Evolutionary conservation across 179 eudicot genomes (phyloP), one percentile per base, ranked within the genome.

Genomic region (Corrigiola litoralis): DNA sequence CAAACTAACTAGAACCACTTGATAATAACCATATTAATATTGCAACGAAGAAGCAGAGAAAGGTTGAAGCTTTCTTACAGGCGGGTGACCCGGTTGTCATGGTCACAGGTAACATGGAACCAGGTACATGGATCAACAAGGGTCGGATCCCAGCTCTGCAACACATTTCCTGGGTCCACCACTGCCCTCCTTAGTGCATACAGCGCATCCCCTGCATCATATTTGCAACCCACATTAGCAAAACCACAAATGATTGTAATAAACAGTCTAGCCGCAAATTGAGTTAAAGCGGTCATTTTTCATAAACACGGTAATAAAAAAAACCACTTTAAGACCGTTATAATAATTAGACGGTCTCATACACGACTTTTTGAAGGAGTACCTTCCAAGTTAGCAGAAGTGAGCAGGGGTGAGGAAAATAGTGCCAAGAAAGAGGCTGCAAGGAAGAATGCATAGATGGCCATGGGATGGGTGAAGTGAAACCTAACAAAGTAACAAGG

Each of bases 131-230:
- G 96, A 74, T 89, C 84, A 32, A 87, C 96, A 61, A 87, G 77
- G n/a, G 96, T 89, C 4, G 96, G 94, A 81, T 89, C 96, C 96
- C 96, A 89, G 33, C 94, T 85, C 69, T 85, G 91, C 49, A 87
- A 32, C 2, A 89, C 87, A 67, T 85, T 83, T 44, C 63, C 75
- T 5, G 89, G 91, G 74, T 85, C 95, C 25, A 63, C 60, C 61
- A 87, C 87, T 13, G 75, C 72, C 27, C 81, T 87, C 68, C 91
- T 87, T 54, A 87, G 57, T 10, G 95, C 91, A 81, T 77, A 81
- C 9, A 90, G 79, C 37, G 95, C 96, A 82, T 87, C 96, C 8
- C 96, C 96, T 90, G 74, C 28, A 3, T 29, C n/a, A n/a, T n/a
- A n/a, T n/a, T n/a, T n/a, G n/a, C n/a, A n/a, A n/a, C n/a, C n/a